phyloP scores from a whole-genome alignment of 352 stramenopile species.

The Phytophthora pluvialis region DNA sequence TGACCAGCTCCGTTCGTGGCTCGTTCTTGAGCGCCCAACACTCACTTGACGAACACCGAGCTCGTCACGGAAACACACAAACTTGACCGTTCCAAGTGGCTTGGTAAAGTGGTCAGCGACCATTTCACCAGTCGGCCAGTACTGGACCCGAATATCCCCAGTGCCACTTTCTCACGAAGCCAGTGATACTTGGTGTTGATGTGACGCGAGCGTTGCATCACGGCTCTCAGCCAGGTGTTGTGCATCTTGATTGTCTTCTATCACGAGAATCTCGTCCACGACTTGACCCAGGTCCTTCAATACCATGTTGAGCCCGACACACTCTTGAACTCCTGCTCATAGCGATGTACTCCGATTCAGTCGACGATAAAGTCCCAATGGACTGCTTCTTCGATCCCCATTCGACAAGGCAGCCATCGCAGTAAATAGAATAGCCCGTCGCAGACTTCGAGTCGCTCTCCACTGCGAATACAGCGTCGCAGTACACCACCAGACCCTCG shows the following conservation, averaged over 20 bases:
- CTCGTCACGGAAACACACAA: too few species aligned
- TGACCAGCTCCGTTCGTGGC: too few species aligned
- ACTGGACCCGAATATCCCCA: too few species aligned
- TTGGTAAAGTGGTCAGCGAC: too few species aligned
- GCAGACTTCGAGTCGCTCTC: neutral
- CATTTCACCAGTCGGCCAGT: too few species aligned
- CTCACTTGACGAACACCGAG: too few species aligned
- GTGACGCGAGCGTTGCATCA: neutral
- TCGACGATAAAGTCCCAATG: neutral
- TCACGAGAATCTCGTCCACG: neutral
- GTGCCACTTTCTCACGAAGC: constrained; percentile 1
- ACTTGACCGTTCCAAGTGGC: too few species aligned
- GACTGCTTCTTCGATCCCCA: neutral
- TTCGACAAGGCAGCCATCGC: neutral
- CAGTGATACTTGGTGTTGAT: constrained; percentile 5
- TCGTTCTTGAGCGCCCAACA: too few species aligned
- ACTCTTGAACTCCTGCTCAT: neutral
- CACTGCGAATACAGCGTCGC: neutral
- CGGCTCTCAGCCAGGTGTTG: neutral
- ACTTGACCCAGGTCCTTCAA: neutral
- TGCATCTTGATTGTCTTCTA: neutral
- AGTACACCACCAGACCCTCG: neutral
- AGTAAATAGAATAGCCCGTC: neutral
- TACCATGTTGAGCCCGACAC: neutral
- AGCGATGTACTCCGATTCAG: neutral